Evolutionary conservation across 2,329 filamentous ascomycete species (phyloP).

Genomic region (Ceratocystis cacaofunesta): DNA sequence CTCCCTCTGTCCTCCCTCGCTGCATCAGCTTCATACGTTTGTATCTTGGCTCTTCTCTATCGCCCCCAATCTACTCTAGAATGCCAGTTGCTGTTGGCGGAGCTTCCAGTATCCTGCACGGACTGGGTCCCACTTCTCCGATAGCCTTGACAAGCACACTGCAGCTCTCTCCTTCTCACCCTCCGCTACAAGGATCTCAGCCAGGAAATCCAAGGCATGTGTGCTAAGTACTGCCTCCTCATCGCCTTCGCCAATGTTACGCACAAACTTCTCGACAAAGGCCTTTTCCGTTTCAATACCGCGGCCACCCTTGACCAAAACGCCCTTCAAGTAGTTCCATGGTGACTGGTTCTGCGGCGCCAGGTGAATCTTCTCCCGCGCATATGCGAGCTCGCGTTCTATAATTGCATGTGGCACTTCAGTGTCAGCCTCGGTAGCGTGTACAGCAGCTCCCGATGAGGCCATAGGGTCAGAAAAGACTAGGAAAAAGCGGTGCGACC

Average conservation of each 20-base stretch:
- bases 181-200: slow-evolving; percentile 48
- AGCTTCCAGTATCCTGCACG: slow-evolving; percentile 85
- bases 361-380: slow-evolving; percentile 54
- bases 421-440: slow-evolving; percentile 38
- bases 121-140: slow-evolving; percentile 79
- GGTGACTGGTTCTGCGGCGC: slow-evolving; percentile 89
- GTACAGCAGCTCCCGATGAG: slow-evolving; percentile 30
- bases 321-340: slow-evolving; percentile 81
- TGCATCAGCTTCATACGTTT: neutral
- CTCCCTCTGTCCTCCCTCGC: neutral
- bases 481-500: slow-evolving; percentile 95
- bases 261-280: slow-evolving; percentile 39
- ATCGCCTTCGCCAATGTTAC: slow-evolving; percentile 29
- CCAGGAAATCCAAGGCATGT: slow-evolving; percentile 56
- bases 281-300: slow-evolving; percentile 30
- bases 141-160: slow-evolving; percentile 56
- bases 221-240: slow-evolving; percentile 43
- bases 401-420: slow-evolving; percentile 47
- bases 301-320: slow-evolving; percentile 51
- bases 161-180: slow-evolving; percentile 48
- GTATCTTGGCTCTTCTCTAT: neutral
- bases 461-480: slow-evolving; percentile 52
- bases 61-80: neutral
- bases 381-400: slow-evolving; percentile 60
- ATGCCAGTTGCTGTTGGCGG: slow-evolving; percentile 21